These are phyloP conservation scores for Rhodomyrtus psidioides DNA, from an alignment of 441 rosid species.

Conservation along the genomic window DNA sequence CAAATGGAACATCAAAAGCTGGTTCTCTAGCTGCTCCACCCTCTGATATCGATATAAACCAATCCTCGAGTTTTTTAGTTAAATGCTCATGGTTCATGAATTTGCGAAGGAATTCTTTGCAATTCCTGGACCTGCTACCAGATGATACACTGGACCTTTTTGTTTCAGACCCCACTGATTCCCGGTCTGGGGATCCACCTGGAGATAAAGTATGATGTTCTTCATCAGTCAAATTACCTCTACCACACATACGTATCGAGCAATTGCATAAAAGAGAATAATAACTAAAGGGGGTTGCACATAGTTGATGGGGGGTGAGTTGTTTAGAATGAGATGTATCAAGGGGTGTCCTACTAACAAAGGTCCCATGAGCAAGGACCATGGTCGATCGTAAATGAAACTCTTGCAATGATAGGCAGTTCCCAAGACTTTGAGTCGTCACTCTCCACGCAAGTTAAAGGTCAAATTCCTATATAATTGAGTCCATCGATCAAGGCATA, in stretches of 20 bases:
- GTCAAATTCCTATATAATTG: background rate
- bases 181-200: constrained; percentile 84
- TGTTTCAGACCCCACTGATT: constrained; percentile 75
- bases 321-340: background rate
- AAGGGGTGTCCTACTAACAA: background rate
- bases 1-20: constrained; percentile 77
- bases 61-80: constrained; percentile 52
- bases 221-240: background rate
- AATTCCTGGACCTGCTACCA: constrained; percentile 46
- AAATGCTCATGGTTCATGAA: constrained; percentile 46
- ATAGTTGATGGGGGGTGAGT: background rate
- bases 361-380: background rate
- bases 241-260: background rate
- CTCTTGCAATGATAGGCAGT: background rate
- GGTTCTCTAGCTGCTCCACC: constrained; percentile 28
- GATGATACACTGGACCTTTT: constrained; percentile 74
- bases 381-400: background rate
- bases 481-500: background rate
- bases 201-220: constrained; percentile 1
- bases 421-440: background rate
- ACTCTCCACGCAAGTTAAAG: background rate
- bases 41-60: constrained; percentile 47
- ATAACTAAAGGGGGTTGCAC: background rate
- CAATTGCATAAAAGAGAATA: background rate
- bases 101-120: constrained; percentile 59